These are phyloP conservation scores for Tetracentron sinense DNA, from an alignment of 164 flowering plant genomes.

Conservation along the genomic window DNA sequence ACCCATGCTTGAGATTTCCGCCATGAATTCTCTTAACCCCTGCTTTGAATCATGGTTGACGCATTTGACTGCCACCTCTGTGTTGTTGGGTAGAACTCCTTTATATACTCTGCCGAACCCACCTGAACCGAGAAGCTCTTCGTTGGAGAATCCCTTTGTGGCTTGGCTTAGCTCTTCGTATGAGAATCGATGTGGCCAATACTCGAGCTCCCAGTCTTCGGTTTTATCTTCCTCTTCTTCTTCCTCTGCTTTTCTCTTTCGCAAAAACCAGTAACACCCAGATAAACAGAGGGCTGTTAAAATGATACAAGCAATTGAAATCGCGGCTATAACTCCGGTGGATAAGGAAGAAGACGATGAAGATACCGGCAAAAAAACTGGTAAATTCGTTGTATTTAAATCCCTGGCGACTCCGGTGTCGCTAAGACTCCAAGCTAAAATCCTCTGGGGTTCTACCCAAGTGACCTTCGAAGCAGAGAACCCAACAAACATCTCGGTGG, in stretches of 20 bases:
- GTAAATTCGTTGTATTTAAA: conserved; percentile 49
- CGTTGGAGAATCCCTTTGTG: conserved; percentile 49
- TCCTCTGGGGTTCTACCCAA: conserved; percentile 62
- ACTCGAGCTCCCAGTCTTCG: conserved; percentile 68
- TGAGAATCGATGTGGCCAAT: conserved; percentile 65
- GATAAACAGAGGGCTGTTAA: conserved; percentile 15
- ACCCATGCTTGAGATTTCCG: conserved; percentile 70
- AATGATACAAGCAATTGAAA: conserved; percentile 32
- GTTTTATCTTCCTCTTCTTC: conserved; percentile 25
- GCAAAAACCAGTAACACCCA: conserved; percentile 35
- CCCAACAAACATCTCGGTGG: conserved; percentile 64
- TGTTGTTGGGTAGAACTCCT: conserved; percentile 35
- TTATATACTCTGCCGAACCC: conserved; percentile 73
- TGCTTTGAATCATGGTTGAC: conserved; percentile 76
- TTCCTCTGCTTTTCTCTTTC: conserved; percentile 21
- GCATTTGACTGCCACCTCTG: conserved; percentile 67
- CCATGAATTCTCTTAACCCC: conserved; percentile 74
- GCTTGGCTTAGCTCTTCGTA: conserved; percentile 47
- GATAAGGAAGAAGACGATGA: conserved; percentile 31
- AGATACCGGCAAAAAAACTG: conserved; percentile 33
- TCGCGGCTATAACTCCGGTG: conserved; percentile 50
- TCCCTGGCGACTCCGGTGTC: conserved; percentile 50
- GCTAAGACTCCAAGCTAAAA: conserved; percentile 79
- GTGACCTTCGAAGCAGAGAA: conserved; percentile 65
- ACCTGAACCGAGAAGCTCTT: conserved; percentile 54